Percentiles rank a stretch among this genome's conserved stretches.
Conservation (phyloP, 352 stramenopile genomes). For the Phytophthora constricta region DNA sequence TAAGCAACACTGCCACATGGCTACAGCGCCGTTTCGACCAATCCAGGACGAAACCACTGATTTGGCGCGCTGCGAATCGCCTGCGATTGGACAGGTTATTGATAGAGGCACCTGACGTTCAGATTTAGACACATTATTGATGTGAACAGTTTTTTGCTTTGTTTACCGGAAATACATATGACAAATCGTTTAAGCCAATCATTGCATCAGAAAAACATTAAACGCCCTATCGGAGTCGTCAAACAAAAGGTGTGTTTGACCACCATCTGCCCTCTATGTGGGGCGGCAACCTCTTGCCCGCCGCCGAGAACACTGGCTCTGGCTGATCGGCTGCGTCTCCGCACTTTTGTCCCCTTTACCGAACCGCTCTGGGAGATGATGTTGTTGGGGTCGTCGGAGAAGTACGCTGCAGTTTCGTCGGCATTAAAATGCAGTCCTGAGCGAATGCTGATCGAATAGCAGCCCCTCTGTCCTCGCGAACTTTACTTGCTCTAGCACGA, state of each 20-base stretch:
- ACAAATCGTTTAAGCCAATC: too few species aligned
- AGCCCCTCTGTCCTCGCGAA: not conserved
- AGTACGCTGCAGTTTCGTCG: not conserved
- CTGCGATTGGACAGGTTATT: conserved; percentile 15
- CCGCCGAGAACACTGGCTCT: not conserved
- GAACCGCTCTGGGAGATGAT: not conserved
- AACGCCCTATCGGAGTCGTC: not conserved
- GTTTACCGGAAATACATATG: too few species aligned
- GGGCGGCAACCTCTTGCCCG: not conserved
- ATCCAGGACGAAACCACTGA: conserved; percentile 9
- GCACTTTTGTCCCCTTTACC: not conserved
- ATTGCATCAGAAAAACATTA: conserved; percentile 1
- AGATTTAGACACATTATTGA: too few species aligned
- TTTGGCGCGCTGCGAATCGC: not conserved
- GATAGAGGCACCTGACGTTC: too few species aligned
- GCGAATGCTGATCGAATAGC: not conserved
- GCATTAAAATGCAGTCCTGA: not conserved
- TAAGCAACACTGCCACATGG: conserved; percentile 27
- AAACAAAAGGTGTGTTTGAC: not conserved
- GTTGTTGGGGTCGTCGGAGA: not conserved
- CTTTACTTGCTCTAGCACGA: not conserved
- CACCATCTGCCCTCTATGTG: not conserved
- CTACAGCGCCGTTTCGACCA: conserved; percentile 29
- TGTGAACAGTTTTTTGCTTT: too few species aligned
- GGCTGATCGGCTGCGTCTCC: not conserved